phyloP scores from a whole-genome alignment of 2,329 filamentous ascomycete species.

The Colletotrichum spinosum region DNA sequence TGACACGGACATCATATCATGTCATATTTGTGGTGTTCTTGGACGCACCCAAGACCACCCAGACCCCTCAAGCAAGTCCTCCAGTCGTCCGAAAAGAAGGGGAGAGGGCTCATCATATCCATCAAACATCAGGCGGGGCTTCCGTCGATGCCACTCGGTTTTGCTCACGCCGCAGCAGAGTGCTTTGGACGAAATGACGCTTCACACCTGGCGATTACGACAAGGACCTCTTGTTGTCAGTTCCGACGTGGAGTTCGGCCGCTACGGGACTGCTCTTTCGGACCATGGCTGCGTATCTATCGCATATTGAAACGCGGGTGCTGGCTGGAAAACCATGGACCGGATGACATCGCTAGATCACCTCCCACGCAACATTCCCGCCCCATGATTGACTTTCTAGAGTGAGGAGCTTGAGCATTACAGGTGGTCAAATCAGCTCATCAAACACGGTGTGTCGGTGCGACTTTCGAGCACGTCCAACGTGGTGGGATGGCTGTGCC shows the following conservation, averaged over 20 bases:
- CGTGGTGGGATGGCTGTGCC: conserved; percentile 49
- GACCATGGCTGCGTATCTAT: no score
- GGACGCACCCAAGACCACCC: no score
- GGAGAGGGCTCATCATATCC: conserved; percentile 62
- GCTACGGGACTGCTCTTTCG: no score
- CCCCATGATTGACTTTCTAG: conserved; percentile 55
- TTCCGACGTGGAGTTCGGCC: no score
- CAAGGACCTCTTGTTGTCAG: no score
- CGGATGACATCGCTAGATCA: conserved; percentile 58
- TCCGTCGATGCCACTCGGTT: conserved; percentile 37
- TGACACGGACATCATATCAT: conserved; percentile 58
- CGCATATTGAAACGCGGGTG: background rate
- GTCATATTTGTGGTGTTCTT: conserved; percentile 51
- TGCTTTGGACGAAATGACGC: conserved; percentile 49
- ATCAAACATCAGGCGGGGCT: conserved; percentile 56
- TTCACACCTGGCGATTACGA: no score
- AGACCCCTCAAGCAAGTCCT: conserved; percentile 46
- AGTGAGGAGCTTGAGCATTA: conserved; percentile 58
- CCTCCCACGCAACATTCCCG: conserved; percentile 62
- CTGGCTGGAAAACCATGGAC: conserved; percentile 40
- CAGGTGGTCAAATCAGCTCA: conserved; percentile 50
- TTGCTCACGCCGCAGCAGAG: conserved; percentile 39
- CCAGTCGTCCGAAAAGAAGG: conserved; percentile 49
- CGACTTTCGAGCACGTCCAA: conserved; percentile 51
- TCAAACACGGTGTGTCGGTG: conserved; percentile 54